Evolutionary conservation across 1,284 basidiomycete genomes (phyloP).

Genomic region (Cryptococcus sp.): DNA sequence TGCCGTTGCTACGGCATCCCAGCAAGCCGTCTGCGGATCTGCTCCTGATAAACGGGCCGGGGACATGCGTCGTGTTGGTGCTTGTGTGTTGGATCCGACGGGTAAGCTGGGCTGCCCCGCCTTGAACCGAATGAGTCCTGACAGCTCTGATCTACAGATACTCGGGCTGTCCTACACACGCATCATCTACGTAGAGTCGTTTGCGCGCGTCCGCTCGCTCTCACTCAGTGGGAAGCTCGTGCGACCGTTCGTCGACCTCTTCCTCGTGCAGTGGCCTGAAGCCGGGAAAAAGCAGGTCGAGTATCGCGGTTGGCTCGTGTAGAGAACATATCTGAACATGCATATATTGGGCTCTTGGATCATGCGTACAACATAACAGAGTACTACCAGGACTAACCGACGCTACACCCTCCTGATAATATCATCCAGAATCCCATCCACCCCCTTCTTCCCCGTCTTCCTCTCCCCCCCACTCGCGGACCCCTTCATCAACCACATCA

Average conservation of each 20-base stretch:
- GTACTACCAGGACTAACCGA: not conserved
- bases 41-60: slow-evolving; percentile 89
- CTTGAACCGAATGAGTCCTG: not conserved
- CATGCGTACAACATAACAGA: slow-evolving; percentile 7
- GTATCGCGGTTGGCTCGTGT: slow-evolving; percentile 22
- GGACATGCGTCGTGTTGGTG: slow-evolving; percentile 83
- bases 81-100: slow-evolving; percentile 67
- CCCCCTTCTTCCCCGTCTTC: slow-evolving; percentile 1
- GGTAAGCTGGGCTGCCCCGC: slow-evolving; percentile 59
- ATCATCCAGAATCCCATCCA: slow-evolving; percentile 15
- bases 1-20: slow-evolving; percentile 50
- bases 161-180: slow-evolving; percentile 68
- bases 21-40: slow-evolving; percentile 63
- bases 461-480: slow-evolving; percentile 8
- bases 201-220: slow-evolving; percentile 78
- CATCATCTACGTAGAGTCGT: slow-evolving; percentile 89
- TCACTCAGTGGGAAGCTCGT: slow-evolving; percentile 83
- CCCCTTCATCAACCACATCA: slow-evolving; percentile 37
- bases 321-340: not conserved
- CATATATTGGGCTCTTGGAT: slow-evolving; percentile 4
- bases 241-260: slow-evolving; percentile 75
- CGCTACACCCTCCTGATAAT: slow-evolving; percentile 12
- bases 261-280: slow-evolving; percentile 81
- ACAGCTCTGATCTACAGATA: slow-evolving; percentile 55
- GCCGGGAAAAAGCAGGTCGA: slow-evolving; percentile 43